phyloP scores from a whole-genome alignment of 257 asterid genomes.

The Penstemon eatonii region DNA sequence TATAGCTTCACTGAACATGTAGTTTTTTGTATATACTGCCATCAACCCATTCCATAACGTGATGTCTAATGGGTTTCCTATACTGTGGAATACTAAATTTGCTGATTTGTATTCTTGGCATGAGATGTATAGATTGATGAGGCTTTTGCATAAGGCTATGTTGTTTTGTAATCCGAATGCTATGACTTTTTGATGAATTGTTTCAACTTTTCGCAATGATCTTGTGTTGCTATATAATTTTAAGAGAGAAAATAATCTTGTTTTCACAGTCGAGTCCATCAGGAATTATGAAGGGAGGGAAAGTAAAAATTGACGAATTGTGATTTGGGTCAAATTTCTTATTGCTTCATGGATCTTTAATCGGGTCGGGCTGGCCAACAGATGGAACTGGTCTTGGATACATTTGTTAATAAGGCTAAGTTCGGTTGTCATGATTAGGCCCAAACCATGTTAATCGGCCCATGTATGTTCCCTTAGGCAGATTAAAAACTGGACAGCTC shows the following conservation, averaged over 20 bases:
- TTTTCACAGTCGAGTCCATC: constrained; percentile 37
- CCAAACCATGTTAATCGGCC: no score
- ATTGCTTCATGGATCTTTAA: neutral
- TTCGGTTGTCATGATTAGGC: no score
- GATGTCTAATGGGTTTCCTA: constrained; percentile 58
- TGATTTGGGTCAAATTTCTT: neutral
- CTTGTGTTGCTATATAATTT: constrained; percentile 37
- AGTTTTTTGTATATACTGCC: constrained; percentile 58
- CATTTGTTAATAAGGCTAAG: no score
- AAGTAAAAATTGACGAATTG: neutral
- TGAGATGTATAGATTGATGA: constrained; percentile 58
- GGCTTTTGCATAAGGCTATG: constrained; percentile 52
- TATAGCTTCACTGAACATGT: constrained; percentile 55
- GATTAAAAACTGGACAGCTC: no score
- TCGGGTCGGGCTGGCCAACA: neutral
- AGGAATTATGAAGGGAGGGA: constrained; percentile 21
- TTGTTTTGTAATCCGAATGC: constrained; percentile 55
- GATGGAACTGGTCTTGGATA: no score
- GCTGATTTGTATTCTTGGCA: constrained; percentile 48
- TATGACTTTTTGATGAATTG: constrained; percentile 56
- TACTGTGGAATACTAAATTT: constrained; percentile 42
- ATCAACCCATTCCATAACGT: constrained; percentile 73
- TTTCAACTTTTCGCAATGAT: constrained; percentile 39
- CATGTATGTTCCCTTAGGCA: no score
- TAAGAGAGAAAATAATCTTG: constrained; percentile 42